phyloP scores from a whole-genome alignment of 768 basidiomycete species.

The Kwoniella bestiolae region DNA sequence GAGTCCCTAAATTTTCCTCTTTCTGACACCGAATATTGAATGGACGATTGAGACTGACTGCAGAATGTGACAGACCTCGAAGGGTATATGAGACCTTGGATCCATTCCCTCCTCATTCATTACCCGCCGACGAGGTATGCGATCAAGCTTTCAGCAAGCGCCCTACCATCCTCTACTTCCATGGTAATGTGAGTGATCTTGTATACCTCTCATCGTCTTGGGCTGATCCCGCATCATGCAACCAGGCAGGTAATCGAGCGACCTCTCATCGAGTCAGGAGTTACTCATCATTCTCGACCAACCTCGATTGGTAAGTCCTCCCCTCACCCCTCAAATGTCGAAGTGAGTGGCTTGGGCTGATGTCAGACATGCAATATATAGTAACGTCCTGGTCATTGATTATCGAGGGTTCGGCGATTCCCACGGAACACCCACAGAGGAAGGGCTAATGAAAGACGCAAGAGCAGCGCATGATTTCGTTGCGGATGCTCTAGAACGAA shows the following conservation, averaged over 20 bases:
- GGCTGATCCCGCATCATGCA: neutral
- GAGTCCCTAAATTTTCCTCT: constrained; percentile 5
- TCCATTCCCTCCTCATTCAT: constrained; percentile 57
- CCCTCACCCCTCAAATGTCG: neutral
- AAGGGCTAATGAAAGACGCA: constrained; percentile 72
- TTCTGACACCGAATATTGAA: too few relatives aligned
- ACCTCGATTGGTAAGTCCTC: constrained; percentile 42
- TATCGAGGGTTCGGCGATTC: constrained; percentile 94
- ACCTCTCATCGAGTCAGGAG: constrained; percentile 68
- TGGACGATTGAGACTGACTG: too few relatives aligned
- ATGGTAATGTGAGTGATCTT: constrained; percentile 68
- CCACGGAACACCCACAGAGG: constrained; percentile 73
- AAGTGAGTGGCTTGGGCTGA: too few relatives aligned
- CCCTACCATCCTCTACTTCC: constrained; percentile 87
- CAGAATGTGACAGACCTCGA: constrained; percentile 33
- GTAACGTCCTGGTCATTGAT: constrained; percentile 83
- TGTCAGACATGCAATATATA: too few relatives aligned
- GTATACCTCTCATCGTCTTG: neutral
- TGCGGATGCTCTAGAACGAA: constrained; percentile 40
- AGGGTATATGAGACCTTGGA: constrained; percentile 45
- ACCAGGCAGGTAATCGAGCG: constrained; percentile 72
- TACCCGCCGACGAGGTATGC: constrained; percentile 60
- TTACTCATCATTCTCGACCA: constrained; percentile 67
- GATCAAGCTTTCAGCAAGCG: constrained; percentile 63
- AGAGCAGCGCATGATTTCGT: constrained; percentile 82